Evolutionary conservation across 2,329 filamentous ascomycete genomes (phyloP), one percentile per base, ranked within the genome.

Genomic region (Pseudonectria buxi): DNA sequence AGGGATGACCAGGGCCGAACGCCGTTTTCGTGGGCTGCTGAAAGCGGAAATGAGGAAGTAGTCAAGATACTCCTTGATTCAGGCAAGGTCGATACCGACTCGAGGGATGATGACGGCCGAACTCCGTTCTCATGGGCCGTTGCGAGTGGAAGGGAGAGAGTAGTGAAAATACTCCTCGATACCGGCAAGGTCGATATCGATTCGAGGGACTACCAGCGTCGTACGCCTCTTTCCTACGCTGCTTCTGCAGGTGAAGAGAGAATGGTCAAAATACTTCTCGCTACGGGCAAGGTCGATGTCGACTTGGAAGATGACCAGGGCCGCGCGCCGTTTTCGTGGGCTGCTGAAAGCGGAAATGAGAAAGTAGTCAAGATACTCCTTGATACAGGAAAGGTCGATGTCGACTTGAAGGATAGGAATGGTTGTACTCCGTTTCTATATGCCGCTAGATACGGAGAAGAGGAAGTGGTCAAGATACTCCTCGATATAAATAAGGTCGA

Each of bases 171-270:
- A 14, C 26, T 27, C 26, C 26, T 12, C 5, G 32, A 3, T 7
- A 28, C 13, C 26, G 32, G n/a, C 14, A 34, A 28, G 25, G 25
- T 13, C 14, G n/a, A 34, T 28, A 13, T 13, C 22, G 25, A 34
- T 12, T 13, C 26, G 10, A 28, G 28, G 16, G 32, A n/a, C n/a
- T n/a, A n/a, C n/a, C n/a, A n/a, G n/a, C n/a, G n/a, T n/a, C n/a
- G n/a, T n/a, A 34, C 33, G 24, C 38, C 38, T 24, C 33, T 40
- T 3, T 34, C 30, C 3, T 31, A 24, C 27, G 38, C 38, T 16
- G 38, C 33, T n/a, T n/a, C 3, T 6, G 7, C 18, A 6, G 30
- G 30, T 18, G n/a, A 33, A 3, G 14, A 26, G 26, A 14, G 5
- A 12, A n/a, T 15, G 12, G 13, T 30, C 6, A 12, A 30, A 14